A percentile compares a stretch with the other conserved stretches of the same genome.
phyloP scores from a whole-genome alignment of 106 monocot species.

The Hemerocallis citrina region DNA sequence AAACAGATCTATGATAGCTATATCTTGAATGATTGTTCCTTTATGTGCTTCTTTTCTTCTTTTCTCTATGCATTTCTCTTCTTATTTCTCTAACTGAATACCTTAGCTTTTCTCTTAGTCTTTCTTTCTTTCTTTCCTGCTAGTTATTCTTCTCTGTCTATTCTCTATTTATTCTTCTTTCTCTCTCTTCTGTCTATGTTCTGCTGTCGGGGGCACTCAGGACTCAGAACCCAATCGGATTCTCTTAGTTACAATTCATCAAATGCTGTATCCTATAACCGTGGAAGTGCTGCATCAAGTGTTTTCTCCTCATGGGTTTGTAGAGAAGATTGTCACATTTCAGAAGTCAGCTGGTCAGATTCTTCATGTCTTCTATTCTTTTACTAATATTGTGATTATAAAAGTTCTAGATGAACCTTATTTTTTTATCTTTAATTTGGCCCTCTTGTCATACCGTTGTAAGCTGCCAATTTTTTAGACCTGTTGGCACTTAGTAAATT shows the following conservation, averaged over 20 bases:
- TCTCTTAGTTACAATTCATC: constrained; percentile 95
- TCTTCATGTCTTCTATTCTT: constrained; percentile 29
- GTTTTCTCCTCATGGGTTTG: constrained; percentile 94
- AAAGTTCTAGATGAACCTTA: background rate
- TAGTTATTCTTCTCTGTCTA: constrained; percentile 24
- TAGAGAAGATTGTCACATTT: constrained; percentile 97
- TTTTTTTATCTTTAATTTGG: background rate
- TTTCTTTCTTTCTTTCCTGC: constrained; percentile 16
- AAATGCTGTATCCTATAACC: constrained; percentile 98
- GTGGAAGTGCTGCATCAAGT: constrained; percentile 99
- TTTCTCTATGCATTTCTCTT: constrained; percentile 1
- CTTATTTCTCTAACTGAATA: constrained; percentile 5
- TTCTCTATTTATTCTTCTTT: constrained; percentile 55
- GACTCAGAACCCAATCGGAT: constrained; percentile 96
- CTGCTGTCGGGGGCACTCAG: constrained; percentile 49
- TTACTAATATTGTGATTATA: background rate
- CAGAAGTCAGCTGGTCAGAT: constrained; percentile 98
- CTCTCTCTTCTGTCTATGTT: constrained; percentile 43
- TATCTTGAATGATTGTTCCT: background rate
- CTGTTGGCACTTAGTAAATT: background rate
- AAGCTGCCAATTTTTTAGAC: background rate
- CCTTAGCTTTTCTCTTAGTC: constrained; percentile 13
- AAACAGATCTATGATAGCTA: background rate
- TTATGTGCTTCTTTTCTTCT: constrained; percentile 2
- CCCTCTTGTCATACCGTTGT: background rate